These are phyloP conservation scores for Termitomyces sp. DNA, from an alignment of 768 basidiomycete species.

Conservation along the genomic window DNA sequence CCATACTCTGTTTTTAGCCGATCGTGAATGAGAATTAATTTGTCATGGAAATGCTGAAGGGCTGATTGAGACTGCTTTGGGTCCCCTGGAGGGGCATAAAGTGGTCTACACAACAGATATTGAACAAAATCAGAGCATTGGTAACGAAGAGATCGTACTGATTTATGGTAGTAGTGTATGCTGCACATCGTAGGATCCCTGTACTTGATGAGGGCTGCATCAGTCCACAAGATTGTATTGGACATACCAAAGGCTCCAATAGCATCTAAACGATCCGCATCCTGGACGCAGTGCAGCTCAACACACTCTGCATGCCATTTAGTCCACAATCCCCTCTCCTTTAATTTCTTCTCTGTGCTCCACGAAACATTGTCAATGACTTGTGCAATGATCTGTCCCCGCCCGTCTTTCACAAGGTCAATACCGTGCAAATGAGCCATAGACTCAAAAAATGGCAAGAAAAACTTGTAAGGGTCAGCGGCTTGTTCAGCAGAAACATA, in stretches of 20 bases:
- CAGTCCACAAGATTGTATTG: background rate
- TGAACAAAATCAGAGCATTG: background rate
- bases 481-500: constrained; percentile 56
- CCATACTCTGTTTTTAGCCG: constrained; percentile 76
- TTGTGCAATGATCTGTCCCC: constrained; percentile 46
- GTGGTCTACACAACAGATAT: constrained; percentile 23
- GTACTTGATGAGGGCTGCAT: background rate
- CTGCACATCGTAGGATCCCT: constrained; percentile 67
- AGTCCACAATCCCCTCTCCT: constrained; percentile 46
- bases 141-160: constrained; percentile 23
- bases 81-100: constrained; percentile 44
- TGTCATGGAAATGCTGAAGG: constrained; percentile 83
- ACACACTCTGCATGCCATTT: constrained; percentile 65
- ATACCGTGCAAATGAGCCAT: constrained; percentile 36
- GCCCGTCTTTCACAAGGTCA: constrained; percentile 55
- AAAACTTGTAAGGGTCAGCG: constrained; percentile 58
- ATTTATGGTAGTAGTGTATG: constrained; percentile 52
- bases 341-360: constrained; percentile 73
- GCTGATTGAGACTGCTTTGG: constrained; percentile 42
- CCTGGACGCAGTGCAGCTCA: constrained; percentile 80
- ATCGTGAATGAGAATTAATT: constrained; percentile 68
- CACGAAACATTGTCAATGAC: constrained; percentile 82
- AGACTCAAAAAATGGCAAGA: constrained; percentile 57
- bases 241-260: constrained; percentile 71
- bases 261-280: constrained; percentile 74